Evolutionary conservation across 2,329 filamentous ascomycete species (phyloP).

Genomic region (Lachnellula cervina): DNA sequence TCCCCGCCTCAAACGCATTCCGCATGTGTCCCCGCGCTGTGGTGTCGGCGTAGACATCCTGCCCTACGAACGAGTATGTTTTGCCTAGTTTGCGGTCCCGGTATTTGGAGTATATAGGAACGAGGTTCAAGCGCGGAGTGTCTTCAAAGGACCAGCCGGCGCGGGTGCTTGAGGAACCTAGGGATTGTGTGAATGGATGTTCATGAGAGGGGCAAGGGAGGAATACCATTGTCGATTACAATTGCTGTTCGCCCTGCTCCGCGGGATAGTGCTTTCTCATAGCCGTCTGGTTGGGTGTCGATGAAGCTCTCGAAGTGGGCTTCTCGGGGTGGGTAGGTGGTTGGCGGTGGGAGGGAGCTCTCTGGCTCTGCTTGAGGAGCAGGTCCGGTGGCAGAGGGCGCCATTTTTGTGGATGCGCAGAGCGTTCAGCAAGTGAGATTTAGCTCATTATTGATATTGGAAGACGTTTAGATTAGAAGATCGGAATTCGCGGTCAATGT

Average conservation of each 20-base stretch:
- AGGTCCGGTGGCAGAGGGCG: constrained; percentile 29
- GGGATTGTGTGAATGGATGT: constrained; percentile 7
- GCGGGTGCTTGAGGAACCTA: constrained; percentile 82
- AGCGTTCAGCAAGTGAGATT: constrained; percentile 26
- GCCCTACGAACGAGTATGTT: constrained; percentile 87
- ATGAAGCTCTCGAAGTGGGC: constrained; percentile 54
- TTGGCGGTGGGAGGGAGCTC: constrained; percentile 47
- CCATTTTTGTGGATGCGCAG: constrained; percentile 28
- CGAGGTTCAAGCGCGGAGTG: constrained; percentile 71
- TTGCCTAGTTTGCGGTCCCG: constrained; percentile 89
- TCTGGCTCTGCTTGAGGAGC: constrained; percentile 36
- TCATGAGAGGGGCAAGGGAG: constrained; percentile 2
- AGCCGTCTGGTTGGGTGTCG: constrained; percentile 59
- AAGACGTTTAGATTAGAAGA: neutral
- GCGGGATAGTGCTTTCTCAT: constrained; percentile 50
- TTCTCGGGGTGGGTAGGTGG: constrained; percentile 58
- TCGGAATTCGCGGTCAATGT: neutral
- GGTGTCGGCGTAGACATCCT: constrained; percentile 91
- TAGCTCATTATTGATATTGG: constrained; percentile 51
- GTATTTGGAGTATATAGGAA: constrained; percentile 91
- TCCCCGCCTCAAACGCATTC: constrained; percentile 85
- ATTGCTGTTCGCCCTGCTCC: constrained; percentile 65
- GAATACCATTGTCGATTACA: constrained; percentile 91
- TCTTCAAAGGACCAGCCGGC: constrained; percentile 95
- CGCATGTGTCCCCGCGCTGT: constrained; percentile 87